Conservation (phyloP, 164 flowering plant genomes). For the Echeveria elegans region DNA sequence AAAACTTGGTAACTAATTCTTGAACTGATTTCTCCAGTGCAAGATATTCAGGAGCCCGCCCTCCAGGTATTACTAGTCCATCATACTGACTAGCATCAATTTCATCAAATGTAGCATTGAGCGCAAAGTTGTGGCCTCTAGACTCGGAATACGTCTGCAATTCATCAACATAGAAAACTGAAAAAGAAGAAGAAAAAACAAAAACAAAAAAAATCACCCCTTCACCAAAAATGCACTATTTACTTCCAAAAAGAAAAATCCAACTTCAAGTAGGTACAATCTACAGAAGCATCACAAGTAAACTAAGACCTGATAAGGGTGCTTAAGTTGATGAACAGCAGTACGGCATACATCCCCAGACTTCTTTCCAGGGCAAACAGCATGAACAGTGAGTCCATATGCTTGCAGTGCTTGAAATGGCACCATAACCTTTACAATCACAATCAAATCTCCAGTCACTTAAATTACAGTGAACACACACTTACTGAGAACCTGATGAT, state of each 20-base stretch:
- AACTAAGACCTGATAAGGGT: slow-evolving; percentile 24
- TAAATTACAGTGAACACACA: background rate
- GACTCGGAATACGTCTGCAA: slow-evolving; percentile 74
- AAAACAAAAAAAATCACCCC: background rate
- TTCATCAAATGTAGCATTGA: slow-evolving; percentile 89
- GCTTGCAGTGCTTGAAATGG: slow-evolving; percentile 91
- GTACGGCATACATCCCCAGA: slow-evolving; percentile 83
- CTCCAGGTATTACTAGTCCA: slow-evolving; percentile 89
- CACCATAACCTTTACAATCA: slow-evolving; percentile 61
- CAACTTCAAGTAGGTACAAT: too few relatives aligned
- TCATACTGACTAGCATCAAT: slow-evolving; percentile 61
- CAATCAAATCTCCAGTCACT: background rate
- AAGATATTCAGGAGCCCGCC: slow-evolving; percentile 93
- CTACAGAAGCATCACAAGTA: too few relatives aligned
- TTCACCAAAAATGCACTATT: background rate
- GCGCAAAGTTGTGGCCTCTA: slow-evolving; percentile 84
- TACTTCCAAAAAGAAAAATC: background rate
- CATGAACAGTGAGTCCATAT: slow-evolving; percentile 68
- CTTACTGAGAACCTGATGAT: background rate
- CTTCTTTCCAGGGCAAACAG: slow-evolving; percentile 93
- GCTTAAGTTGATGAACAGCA: slow-evolving; percentile 44
- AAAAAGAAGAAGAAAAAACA: background rate
- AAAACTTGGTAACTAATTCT: slow-evolving; percentile 44
- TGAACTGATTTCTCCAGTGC: slow-evolving; percentile 63
- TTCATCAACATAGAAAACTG: background rate